A percentile compares a stretch with the other conserved stretches of the same genome.
phyloP scores from a whole-genome alignment of 1,139 yeast genomes.

The Blastobotrys ciferrii region DNA sequence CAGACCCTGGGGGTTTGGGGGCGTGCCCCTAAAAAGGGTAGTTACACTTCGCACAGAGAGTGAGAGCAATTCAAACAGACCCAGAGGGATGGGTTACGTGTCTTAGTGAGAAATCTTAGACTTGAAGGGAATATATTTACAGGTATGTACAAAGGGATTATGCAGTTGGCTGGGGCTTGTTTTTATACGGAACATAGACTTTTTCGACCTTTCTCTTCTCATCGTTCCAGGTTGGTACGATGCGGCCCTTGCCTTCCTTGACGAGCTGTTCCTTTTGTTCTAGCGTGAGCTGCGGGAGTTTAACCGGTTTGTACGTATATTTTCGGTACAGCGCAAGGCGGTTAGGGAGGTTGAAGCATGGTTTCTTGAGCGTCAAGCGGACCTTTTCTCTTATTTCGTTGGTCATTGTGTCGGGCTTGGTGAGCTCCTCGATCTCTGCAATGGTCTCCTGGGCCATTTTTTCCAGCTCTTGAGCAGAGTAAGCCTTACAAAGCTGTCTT shows the following conservation, averaged over 20 bases:
- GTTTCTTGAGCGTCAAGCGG: constrained; percentile 36
- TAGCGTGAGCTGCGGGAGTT: constrained; percentile 18
- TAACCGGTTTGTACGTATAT: constrained; percentile 34
- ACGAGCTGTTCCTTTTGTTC: constrained; percentile 36
- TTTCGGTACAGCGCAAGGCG: constrained; percentile 42
- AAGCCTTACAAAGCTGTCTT: constrained; percentile 23
- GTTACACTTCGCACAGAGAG: no score
- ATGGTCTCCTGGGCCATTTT: constrained; percentile 35
- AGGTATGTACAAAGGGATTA: neutral
- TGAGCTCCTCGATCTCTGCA: constrained; percentile 20
- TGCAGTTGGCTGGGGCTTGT: constrained; percentile 3
- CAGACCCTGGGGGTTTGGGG: neutral
- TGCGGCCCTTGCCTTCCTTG: constrained; percentile 39
- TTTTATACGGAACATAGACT: constrained; percentile 15
- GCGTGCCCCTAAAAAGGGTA: no score
- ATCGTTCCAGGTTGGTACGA: constrained; percentile 51
- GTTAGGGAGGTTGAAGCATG: constrained; percentile 41
- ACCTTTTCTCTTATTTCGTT: constrained; percentile 34
- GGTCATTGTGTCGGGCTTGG: constrained; percentile 22
- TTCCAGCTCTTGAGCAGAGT: constrained; percentile 35
- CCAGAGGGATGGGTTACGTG: no score
- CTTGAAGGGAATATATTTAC: constrained; percentile 3
- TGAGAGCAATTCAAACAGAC: no score
- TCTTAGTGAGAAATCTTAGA: no score
- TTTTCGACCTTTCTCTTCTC: constrained; percentile 37